Base-by-base conservation (phyloP, 208 protist genomes). In the Wallacemonas sp. region DNA sequence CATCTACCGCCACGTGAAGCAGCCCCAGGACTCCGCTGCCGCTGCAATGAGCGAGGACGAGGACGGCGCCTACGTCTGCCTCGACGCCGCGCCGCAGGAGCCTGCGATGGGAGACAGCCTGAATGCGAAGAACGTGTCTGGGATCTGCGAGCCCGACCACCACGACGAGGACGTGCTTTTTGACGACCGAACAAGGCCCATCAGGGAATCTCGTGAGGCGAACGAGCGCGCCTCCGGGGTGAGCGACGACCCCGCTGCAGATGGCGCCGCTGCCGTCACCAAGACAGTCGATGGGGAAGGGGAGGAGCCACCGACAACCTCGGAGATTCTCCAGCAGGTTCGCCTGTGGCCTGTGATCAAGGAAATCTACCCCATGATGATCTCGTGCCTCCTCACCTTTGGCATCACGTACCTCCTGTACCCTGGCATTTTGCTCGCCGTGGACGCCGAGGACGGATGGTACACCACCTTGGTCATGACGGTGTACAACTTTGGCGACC, bases 381-480 rank as follows among this genome's bases (percentile, higher is more conserved):
- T 95, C 10, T 61, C 86, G 12, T 84, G 79, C 55, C 79, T 86
- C 44, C 67, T 90, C 14, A 86, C 76, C 41, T 93, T 92, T 61
- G 49, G 69, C 39, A 41, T 77, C 64, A 89, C 90, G 20, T 89
- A 90, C 72, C 75, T 88, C 39, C 52, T 95, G 20, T 95, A 88
- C 72, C 90, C 90, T 0, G 90, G 90, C 54, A 71, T 93, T 46
- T 70, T 88, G 32, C 33, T 89, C 18, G 77, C 77, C 1, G 79
- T 91, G 25, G 83, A 87, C 66, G 50, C 65, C 32, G 65, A 70
- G 5, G 72, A 78, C 62, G 65, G 33, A 0, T 93, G 87, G 86
- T 95, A 80, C 76, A 86, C 83, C 20, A 92, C 88, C 5, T 73
- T 82, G 52, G 72, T 92, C 46, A 80, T 95, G 65, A 71, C 84